phyloP scores from a whole-genome alignment of 495 filamentous ascomycete species.

The Penicillium angulare region DNA sequence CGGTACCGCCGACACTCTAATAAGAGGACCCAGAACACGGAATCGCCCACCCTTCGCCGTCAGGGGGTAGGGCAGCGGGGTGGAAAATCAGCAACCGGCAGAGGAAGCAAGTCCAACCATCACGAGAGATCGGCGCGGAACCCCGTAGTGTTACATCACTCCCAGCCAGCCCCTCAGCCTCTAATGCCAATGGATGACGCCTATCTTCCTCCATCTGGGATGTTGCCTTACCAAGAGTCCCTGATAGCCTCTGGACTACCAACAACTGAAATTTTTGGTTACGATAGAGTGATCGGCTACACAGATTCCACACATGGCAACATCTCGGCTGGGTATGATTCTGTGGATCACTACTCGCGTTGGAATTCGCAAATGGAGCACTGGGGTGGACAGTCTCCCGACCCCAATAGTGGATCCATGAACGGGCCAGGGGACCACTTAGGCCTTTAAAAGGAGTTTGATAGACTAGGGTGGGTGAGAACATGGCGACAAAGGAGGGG shows the following conservation, averaged over 20 bases:
- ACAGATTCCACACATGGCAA: conserved; percentile 20
- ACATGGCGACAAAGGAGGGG: conserved; percentile 3
- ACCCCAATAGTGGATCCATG: conserved; percentile 16
- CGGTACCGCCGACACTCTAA: conserved; percentile 59
- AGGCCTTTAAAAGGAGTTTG: conserved; percentile 14
- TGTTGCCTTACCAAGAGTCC: background rate
- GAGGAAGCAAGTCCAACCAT: background rate
- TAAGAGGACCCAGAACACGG: conserved; percentile 44
- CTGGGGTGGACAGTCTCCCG: conserved; percentile 12
- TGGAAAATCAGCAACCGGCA: background rate
- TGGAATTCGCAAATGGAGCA: conserved; percentile 16
- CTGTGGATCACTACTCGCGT: conserved; percentile 6
- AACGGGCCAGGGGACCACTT: conserved; percentile 14
- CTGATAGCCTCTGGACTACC: conserved; percentile 16
- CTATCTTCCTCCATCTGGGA: background rate
- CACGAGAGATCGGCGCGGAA: background rate
- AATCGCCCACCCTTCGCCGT: conserved; percentile 23
- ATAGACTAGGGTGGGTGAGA: background rate
- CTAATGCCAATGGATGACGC: background rate
- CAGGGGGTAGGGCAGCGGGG: background rate
- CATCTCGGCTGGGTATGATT: conserved; percentile 27
- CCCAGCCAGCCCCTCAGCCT: background rate
- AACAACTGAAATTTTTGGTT: conserved; percentile 20
- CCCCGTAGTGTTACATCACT: background rate
- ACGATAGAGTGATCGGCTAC: conserved; percentile 26